Base-by-base conservation (phyloP, 2,329 filamentous ascomycete genomes). In the Fusarium sp. region DNA sequence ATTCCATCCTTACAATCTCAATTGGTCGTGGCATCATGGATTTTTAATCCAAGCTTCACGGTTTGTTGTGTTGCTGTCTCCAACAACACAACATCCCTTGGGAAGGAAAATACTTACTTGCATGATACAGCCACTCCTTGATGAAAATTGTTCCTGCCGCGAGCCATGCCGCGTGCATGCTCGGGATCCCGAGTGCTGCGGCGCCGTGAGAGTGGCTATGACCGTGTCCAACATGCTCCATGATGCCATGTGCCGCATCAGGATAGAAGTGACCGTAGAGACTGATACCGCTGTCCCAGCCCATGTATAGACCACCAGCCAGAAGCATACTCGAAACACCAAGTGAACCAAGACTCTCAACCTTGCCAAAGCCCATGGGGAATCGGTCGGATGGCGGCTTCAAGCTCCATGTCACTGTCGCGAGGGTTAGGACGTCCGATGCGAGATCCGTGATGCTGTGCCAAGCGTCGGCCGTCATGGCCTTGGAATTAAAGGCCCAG, bases 111-210 rank as follows among this genome's bases (percentile, higher is more conserved):
- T n/a, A 90, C 94, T 87, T 91, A 97, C 96, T 99, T 74, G 96
- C 95, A 86, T 93, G 92, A 82, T 98, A 99, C 29, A 99, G 87
- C 94, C 95, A 99, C 84, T 99, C 97, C 85, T 99, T 99, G 79
- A 98, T 87, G 29, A 95, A 83, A 67, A 99, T 97, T 2, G 95
- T 98, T 22, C 94, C 96, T 45, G 91, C 93, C 39, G 97, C 96
- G 69, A 99, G 86, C 97, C 97, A 99, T 9, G 94, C 96, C 24
- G 97, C 97, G 82, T 98, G 95, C 75, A 99, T 89, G 82, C 94
- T 97, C 0, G 97, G 97, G 2, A 89, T 85, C 65, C 88, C 88
- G 13, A 84, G 75, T 31, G 79, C 80, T 22, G 80, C 73, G 18
- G 80, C 77, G 48, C 83, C 86, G 79, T 93, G 91, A 69, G 88